Base-by-base conservation (phyloP, 176 grass and related monocot genomes). In the Lolium rigidum region DNA sequence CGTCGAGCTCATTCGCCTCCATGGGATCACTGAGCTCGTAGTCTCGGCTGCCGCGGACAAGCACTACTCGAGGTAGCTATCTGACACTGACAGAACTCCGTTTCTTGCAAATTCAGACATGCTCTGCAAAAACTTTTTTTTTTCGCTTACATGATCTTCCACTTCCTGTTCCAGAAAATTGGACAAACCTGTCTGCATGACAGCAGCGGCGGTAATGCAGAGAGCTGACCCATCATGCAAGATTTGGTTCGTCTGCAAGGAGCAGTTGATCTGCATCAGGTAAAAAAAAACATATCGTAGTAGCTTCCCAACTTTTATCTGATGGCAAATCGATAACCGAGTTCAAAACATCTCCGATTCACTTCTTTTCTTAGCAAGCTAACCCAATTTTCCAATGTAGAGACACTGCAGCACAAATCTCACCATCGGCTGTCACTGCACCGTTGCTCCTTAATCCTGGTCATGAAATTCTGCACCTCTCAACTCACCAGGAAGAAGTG, bases 141-240 rank as follows among this genome's bases (percentile, higher is more conserved):
- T n/a, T n/a, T n/a, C 26, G 4, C 58, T 0, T 4, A 4, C 10
- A 62, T 24, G 10, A 83, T 77, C 25, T 8, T 17, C 21, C 48
- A 15, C 25, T 67, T 68, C 62, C 24, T 41, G 4, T 65, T 89
- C 66, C 73, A 91, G 92, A 82, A 89, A 91, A 46, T 77, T 94
- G 89, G 80, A 73, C 47, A 86, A 11, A 16, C 92, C 83, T 3
- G 78, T 65, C 3, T 89, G 83, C 55, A 89, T 13, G 62, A 91
- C 39, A 17, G 80, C 92, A 84, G 83, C 65, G n/a, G 83, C 85
- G 71, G 66, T 91, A 39, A 91, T 94, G 89, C 61, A 84, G 86
- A 89, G 90, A 89, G 92, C 89, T 80, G 92, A 89, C 48, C 52
- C 86, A 50, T 91, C 86, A 18, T 94, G 92, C 83, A 91, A 89